Conservation (phyloP, 257 asterid species). For the Salvia miltiorrhiza region DNA sequence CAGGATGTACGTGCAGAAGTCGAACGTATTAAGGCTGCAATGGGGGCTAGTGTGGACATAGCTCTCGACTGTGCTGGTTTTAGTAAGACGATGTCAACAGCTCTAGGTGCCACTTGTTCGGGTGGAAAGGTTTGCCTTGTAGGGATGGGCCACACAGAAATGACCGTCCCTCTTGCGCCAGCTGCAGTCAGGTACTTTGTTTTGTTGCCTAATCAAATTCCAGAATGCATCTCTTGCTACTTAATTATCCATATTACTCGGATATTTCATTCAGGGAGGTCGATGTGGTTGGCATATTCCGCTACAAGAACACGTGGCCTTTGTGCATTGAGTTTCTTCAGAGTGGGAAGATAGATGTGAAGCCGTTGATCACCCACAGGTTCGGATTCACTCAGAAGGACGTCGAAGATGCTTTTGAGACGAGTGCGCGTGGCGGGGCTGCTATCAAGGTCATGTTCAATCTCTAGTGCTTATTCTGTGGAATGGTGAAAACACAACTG, state of each 20-base stretch:
- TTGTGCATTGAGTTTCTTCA: conserved; percentile 73
- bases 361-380: conserved; percentile 89
- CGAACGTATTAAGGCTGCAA: conserved; percentile 53
- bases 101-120: conserved; percentile 67
- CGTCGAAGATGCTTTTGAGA: conserved; percentile 83
- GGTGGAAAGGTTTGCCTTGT: conserved; percentile 97
- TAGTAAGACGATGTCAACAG: conserved; percentile 82
- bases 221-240: background rate
- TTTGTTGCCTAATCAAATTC: background rate
- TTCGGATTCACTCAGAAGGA: conserved; percentile 76
- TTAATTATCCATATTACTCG: background rate
- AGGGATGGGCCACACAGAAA: conserved; percentile 74
- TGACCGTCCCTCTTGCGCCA: conserved; percentile 82
- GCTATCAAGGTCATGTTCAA: conserved; percentile 98
- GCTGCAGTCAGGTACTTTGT: conserved; percentile 78
- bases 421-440: conserved; percentile 77
- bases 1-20: conserved; percentile 76
- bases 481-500: background rate
- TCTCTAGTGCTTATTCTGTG: conserved; percentile 29
- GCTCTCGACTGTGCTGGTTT: conserved; percentile 88
- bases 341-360: conserved; percentile 88
- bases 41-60: conserved; percentile 53
- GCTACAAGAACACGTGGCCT: conserved; percentile 96
- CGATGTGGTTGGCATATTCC: conserved; percentile 83
- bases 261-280: conserved; percentile 61